Conservation (phyloP, 2,329 filamentous ascomycete species). For the Colletotrichum siamense region DNA sequence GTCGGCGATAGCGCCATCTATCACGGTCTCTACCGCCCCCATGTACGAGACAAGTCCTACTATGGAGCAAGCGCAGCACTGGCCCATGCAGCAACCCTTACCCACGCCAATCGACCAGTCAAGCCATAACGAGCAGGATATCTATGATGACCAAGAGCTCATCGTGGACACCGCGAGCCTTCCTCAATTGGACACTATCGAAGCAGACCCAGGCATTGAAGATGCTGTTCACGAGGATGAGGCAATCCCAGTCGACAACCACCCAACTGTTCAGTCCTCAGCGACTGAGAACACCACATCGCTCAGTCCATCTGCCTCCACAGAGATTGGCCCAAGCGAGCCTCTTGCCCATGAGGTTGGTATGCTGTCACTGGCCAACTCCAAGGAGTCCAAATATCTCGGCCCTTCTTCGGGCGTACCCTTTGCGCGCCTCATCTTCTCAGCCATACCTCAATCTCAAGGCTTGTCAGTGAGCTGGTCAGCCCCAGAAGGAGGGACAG, state of each 20-base stretch:
- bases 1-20: not conserved
- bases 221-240: not conserved
- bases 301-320: slow-evolving; percentile 15
- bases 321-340: slow-evolving; percentile 22
- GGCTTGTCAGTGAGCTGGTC: not conserved
- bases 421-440: slow-evolving; percentile 52
- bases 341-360: slow-evolving; percentile 55
- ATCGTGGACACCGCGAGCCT: slow-evolving; percentile 5
- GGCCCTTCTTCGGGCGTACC: slow-evolving; percentile 61
- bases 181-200: slow-evolving; percentile 11
- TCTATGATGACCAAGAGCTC: slow-evolving; percentile 9
- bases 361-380: slow-evolving; percentile 52
- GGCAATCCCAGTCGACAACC: not conserved
- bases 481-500: not conserved
- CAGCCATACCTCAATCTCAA: slow-evolving; percentile 33
- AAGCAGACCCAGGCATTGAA: not conserved
- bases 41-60: not conserved
- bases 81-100: not conserved
- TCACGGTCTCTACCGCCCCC: not conserved
- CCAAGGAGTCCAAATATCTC: slow-evolving; percentile 54
- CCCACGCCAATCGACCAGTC: not conserved
- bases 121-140: not conserved
- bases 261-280: not conserved
- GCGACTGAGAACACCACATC: not conserved
- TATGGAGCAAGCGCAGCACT: not conserved